Base-by-base conservation (phyloP, 495 filamentous ascomycete genomes). In the Hyaloscypha finlandica region DNA sequence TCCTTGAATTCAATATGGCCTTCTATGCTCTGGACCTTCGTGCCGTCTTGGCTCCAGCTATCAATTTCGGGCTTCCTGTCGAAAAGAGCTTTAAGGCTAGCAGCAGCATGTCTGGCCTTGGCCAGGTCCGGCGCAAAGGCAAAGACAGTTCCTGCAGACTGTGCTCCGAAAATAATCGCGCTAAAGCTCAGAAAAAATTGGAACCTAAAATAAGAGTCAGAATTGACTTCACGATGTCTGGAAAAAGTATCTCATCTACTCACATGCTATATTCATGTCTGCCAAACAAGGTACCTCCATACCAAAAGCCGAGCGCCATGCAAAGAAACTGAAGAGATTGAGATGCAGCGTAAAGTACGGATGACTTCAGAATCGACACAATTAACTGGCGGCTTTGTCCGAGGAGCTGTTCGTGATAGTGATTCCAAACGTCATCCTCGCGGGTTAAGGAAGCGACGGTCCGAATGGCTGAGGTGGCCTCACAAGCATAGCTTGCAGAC, bases 341-440 rank as follows among this genome's bases (percentile, higher is more conserved):
- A n/a, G n/a, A n/a, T n/a, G n/a, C n/a, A n/a, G n/a, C n/a, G n/a
- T n/a, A n/a, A n/a, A n/a, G n/a, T n/a, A n/a, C n/a, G n/a, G n/a
- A n/a, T n/a, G n/a, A n/a, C n/a, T n/a, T n/a, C n/a, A n/a, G n/a
- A n/a, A n/a, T n/a, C n/a, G n/a, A n/a, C n/a, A n/a, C n/a, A n/a
- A n/a, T n/a, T n/a, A n/a, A n/a, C n/a, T n/a, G n/a, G n/a, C n/a
- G n/a, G n/a, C n/a, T n/a, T n/a, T n/a, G 48, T 84, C 79, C 78
- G 92, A 96, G 65, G 89, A 90, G 62, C 95, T 77, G 76, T 94
- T 96, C 80, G 94, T 94, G 53, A 88, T 86, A 70, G 89, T 87
- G 72, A 90, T 84, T 65, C 77, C 73, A 70, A 90, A 91, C 76
- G 51, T 53, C 51, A 53, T 53, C 51, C 22, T 53, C 51, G 16